Evolutionary conservation across 2,329 filamentous ascomycete species (phyloP).

Genomic region (Fusarium nodosum): DNA sequence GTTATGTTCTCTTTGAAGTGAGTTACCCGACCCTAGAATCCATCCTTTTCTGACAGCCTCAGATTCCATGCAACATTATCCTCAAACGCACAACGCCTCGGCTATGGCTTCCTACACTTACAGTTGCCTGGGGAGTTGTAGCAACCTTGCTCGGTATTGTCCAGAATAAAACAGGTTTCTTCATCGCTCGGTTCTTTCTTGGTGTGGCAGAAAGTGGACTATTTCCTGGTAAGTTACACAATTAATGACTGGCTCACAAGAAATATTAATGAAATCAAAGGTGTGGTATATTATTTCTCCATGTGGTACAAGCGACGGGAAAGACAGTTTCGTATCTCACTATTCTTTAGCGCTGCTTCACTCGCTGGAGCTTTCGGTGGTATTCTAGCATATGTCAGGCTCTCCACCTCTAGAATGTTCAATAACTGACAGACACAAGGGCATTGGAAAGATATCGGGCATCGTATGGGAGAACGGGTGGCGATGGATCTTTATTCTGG

Average conservation of each 20-base stretch:
- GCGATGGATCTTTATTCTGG: slow-evolving; percentile 73
- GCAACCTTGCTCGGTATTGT: slow-evolving; percentile 65
- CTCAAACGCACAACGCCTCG: slow-evolving; percentile 71
- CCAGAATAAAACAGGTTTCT: slow-evolving; percentile 64
- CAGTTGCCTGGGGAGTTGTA: slow-evolving; percentile 68
- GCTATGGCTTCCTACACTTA: slow-evolving; percentile 70
- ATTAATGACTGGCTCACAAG: accelerated
- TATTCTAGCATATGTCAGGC: slow-evolving; percentile 65
- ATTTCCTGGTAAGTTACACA: slow-evolving; percentile 58
- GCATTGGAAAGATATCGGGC: slow-evolving; percentile 67
- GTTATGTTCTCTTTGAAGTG: slow-evolving; percentile 70
- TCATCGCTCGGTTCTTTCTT: slow-evolving; percentile 67
- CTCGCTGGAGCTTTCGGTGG: slow-evolving; percentile 70
- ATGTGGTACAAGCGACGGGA: slow-evolving; percentile 70
- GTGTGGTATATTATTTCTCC: slow-evolving; percentile 63
- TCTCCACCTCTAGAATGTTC: accelerated
- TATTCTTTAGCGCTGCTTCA: slow-evolving; percentile 69
- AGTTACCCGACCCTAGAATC: accelerated
- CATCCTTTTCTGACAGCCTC: background rate
- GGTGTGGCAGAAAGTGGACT: slow-evolving; percentile 67
- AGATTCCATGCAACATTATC: slow-evolving; percentile 73
- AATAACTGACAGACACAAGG: slow-evolving; percentile 51
- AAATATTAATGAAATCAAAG: background rate
- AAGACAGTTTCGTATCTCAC: slow-evolving; percentile 66
- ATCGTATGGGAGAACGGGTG: slow-evolving; percentile 66